phyloP scores from a whole-genome alignment of 768 basidiomycete species.

The Collybia sp. region DNA sequence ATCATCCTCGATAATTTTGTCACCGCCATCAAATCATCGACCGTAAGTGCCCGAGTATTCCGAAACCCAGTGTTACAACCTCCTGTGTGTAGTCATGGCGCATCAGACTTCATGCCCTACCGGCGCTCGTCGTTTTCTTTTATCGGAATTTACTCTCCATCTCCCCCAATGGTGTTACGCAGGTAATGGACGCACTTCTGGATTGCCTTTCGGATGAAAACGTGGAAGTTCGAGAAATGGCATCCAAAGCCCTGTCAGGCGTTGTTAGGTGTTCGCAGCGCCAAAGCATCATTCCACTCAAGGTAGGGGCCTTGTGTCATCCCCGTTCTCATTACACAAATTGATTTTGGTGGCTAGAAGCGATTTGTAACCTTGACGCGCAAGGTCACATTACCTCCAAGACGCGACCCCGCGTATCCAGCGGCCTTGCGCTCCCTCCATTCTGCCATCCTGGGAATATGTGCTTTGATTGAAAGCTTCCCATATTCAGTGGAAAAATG shows the following conservation, averaged over 20 bases:
- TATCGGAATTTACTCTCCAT: constrained; percentile 84
- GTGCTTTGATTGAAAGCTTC: constrained; percentile 87
- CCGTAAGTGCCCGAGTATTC: constrained; percentile 37
- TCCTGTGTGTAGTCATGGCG: constrained; percentile 70
- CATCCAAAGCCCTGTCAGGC: constrained; percentile 79
- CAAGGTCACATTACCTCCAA: constrained; percentile 58
- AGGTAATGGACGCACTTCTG: constrained; percentile 78
- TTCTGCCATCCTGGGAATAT: constrained; percentile 86
- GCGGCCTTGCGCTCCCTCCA: constrained; percentile 71
- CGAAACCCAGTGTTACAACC: constrained; percentile 22
- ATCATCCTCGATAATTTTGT: constrained; percentile 59
- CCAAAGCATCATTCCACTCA: constrained; percentile 78
- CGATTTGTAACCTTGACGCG: constrained; percentile 70
- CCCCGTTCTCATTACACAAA: constrained; percentile 4
- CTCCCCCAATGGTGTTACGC: constrained; percentile 58
- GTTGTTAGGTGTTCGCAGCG: constrained; percentile 89
- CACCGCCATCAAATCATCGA: constrained; percentile 71
- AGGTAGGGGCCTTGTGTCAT: constrained; percentile 41
- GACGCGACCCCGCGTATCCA: constrained; percentile 70
- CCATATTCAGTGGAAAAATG: constrained; percentile 94
- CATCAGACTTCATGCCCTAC: constrained; percentile 81
- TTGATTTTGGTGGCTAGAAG: constrained; percentile 41
- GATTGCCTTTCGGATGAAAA: constrained; percentile 87
- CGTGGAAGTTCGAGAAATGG: constrained; percentile 90
- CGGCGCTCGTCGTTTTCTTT: constrained; percentile 87